Conservation (phyloP, 2,329 filamentous ascomycete genomes). For the Trichoderma oligosporum region DNA sequence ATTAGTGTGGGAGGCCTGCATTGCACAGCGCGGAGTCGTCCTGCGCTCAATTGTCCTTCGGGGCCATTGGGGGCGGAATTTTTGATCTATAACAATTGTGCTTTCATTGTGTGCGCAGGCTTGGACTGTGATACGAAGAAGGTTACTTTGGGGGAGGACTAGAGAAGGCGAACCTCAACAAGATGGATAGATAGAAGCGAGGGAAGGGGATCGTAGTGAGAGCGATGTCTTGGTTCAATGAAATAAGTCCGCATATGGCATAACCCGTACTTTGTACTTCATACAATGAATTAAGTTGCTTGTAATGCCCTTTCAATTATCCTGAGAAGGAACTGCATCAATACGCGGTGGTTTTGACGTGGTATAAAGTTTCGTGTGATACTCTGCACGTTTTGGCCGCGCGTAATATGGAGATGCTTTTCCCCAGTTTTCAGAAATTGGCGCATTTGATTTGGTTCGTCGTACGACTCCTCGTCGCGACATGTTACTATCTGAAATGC, state of each 20-base stretch:
- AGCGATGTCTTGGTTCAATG: too few species aligned
- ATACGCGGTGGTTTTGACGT: too few species aligned
- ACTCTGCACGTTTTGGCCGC: too few species aligned
- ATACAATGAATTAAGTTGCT: too few species aligned
- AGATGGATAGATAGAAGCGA: too few species aligned
- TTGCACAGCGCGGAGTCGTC: conserved; percentile 51
- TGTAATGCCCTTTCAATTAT: too few species aligned
- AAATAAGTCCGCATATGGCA: too few species aligned
- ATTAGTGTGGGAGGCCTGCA: conserved; percentile 47
- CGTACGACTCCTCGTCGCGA: neutral
- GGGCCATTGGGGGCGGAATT: conserved; percentile 50
- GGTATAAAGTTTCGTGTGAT: too few species aligned
- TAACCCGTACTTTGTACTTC: too few species aligned
- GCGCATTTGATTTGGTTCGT: neutral
- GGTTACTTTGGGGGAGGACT: conserved; percentile 24
- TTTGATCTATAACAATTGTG: conserved; percentile 38
- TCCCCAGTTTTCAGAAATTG: neutral
- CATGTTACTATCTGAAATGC: neutral
- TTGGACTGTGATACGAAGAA: conserved; percentile 43
- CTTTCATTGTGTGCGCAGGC: conserved; percentile 45
- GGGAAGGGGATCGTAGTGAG: neutral
- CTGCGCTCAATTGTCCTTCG: conserved; percentile 49
- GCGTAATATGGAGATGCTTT: too few species aligned
- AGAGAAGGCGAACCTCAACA: neutral
- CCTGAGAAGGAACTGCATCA: too few species aligned